Evolutionary conservation across 2,329 filamentous ascomycete genomes (phyloP).

Genomic region (Alternaria panax): DNA sequence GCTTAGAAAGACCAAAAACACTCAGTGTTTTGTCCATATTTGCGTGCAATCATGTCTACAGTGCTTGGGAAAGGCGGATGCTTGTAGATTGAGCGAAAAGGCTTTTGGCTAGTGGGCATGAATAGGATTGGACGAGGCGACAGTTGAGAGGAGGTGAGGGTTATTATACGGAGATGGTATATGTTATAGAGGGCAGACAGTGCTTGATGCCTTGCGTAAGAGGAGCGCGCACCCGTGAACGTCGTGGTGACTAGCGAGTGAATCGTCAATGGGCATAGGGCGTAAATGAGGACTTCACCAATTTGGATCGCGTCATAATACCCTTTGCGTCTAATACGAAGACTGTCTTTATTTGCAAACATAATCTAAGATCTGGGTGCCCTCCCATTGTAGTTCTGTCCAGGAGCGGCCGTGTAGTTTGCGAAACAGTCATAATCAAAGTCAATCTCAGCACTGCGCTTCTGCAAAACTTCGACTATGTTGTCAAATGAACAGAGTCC

Average conservation of each 20-base stretch:
- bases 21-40: neutral
- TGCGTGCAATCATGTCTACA: neutral
- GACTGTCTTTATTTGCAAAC: neutral
- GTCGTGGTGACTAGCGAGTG: neutral
- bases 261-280: neutral
- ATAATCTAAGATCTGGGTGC: slow-evolving; percentile 16
- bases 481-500: slow-evolving; percentile 41
- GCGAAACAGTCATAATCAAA: slow-evolving; percentile 42
- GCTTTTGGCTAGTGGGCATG: neutral
- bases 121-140: neutral
- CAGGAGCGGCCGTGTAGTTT: slow-evolving; percentile 36
- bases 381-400: slow-evolving; percentile 38
- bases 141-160: neutral
- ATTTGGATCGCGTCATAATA: neutral
- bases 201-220: neutral
- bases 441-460: slow-evolving; percentile 38
- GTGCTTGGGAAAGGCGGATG: neutral
- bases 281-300: neutral
- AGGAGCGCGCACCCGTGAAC: neutral
- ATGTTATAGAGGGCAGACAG: neutral
- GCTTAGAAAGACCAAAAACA: neutral
- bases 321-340: neutral
- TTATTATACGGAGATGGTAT: neutral
- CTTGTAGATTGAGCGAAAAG: neutral
- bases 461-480: slow-evolving; percentile 38